Base-by-base conservation (phyloP, 2,329 filamentous ascomycete genomes). In the Alternaria angustiovoidea region DNA sequence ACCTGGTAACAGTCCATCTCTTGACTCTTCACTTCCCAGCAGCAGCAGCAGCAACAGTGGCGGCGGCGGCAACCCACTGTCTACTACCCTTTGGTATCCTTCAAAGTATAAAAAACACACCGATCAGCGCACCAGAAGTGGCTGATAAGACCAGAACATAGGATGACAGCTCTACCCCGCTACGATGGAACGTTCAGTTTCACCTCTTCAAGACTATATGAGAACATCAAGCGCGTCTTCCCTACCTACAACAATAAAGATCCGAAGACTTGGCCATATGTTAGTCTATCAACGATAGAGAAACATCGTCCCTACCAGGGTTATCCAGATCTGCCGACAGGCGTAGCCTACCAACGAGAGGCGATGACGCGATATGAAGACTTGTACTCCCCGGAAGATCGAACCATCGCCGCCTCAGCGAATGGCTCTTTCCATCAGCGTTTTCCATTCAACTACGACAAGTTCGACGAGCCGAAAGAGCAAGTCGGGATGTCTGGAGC, bases 141-240 rank as follows among this genome's bases (percentile, higher is more conserved):
- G 9, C 34, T 57, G 16, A 51, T 7, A 1, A 20, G 4, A 18
- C 7, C 2, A 6, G 42, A 18, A 36, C 12, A 18, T 18, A 18
- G 18, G 18, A 18, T 18, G 18, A 18, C 18, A 18, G 18, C 18
- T 18, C 18, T 18, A 18, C 18, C 18, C 18, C 18, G 18, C 18
- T 60, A 57, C 4, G 8, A 52, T 16, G 53, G 47, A 6, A 51
- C 57, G 1, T 60, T 60, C n/a, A 57, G 57, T 20, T 60, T 57
- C n/a, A 30, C 42, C 4, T 41, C 57, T 5, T 57, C 53, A 2
- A 28, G 36, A 24, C 5, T 60, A 5, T 26, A 57, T 2, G 34
- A 8, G 2, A 51, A 47, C n/a, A 46, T 57, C 26, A 47, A 42
- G 26, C 36, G 32, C 12, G 14, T 16, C 7, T 1, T 51, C 6